These are phyloP conservation scores for Tagetes patula DNA, from an alignment of 129 eudicot species.

Conservation along the genomic window DNA sequence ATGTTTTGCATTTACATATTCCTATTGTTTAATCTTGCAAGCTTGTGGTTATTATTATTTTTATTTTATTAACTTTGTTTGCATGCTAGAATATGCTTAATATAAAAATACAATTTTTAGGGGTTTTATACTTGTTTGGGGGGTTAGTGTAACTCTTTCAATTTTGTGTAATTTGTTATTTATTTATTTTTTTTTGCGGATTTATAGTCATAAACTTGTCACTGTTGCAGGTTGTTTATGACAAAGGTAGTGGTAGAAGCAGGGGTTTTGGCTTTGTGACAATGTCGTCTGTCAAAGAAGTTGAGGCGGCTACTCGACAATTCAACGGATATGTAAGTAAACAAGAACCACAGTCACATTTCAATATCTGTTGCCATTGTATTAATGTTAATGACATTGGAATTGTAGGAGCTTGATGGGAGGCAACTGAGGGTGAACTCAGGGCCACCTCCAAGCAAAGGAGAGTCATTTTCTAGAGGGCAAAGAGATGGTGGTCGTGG, in stretches of 20 bases:
- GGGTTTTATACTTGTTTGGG: too few relatives aligned
- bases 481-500: conserved; percentile 42
- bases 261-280: conserved; percentile 82
- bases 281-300: conserved; percentile 65
- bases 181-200: neutral
- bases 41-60: neutral
- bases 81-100: too few relatives aligned
- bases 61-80: too few relatives aligned
- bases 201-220: neutral
- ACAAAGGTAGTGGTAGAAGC: conserved; percentile 68
- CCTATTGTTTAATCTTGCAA: neutral
- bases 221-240: conserved; percentile 54
- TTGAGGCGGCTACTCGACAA: conserved; percentile 52
- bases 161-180: neutral
- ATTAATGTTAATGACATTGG: neutral
- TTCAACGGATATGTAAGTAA: conserved; percentile 71
- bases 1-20: neutral
- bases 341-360: neutral
- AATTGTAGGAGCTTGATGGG: conserved; percentile 77
- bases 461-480: conserved; percentile 45
- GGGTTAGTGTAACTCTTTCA: too few relatives aligned
- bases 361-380: neutral
- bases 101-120: too few relatives aligned
- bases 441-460: conserved; percentile 84
- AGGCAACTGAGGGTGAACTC: conserved; percentile 78